Evolutionary conservation across 2,329 filamentous ascomycete species (phyloP).

Genomic region (Blastomyces percursus): DNA sequence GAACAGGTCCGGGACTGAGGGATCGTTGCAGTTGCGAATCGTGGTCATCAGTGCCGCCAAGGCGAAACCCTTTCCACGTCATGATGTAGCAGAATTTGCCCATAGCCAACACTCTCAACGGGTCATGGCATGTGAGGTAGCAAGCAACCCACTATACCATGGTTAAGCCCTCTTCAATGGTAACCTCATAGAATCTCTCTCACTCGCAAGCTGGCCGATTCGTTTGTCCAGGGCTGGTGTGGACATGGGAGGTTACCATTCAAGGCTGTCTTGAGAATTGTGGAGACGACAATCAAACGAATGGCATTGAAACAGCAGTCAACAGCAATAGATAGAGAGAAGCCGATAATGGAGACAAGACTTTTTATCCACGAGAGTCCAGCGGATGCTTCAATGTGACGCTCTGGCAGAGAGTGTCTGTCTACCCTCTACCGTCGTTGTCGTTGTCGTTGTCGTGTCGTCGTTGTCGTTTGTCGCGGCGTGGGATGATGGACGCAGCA

Average conservation of each 20-base stretch:
- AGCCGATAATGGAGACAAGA: neutral
- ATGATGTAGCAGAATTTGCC: slow-evolving; percentile 8
- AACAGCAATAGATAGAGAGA: neutral
- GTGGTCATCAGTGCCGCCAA: slow-evolving; percentile 5
- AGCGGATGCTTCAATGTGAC: neutral
- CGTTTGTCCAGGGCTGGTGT: neutral
- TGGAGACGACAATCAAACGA: neutral
- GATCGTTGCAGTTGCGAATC: slow-evolving; percentile 1
- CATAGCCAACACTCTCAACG: neutral
- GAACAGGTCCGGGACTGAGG: neutral
- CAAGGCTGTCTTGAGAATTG: neutral
- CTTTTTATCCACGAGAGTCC: neutral
- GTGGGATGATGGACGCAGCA: neutral
- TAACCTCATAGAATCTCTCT: slow-evolving; percentile 1
- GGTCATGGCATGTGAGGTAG: slow-evolving; percentile 8
- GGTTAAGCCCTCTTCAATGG: neutral
- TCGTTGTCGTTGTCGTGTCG: neutral
- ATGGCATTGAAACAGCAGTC: neutral
- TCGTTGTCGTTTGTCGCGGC: neutral
- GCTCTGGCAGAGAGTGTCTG: neutral
- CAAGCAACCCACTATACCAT: neutral
- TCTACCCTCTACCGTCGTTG: no score
- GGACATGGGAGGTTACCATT: neutral
- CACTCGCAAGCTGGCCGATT: slow-evolving; percentile 1
- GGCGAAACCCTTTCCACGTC: slow-evolving; percentile 14